Base-by-base conservation (phyloP, 106 monocot species). In the Acorus calamus region DNA sequence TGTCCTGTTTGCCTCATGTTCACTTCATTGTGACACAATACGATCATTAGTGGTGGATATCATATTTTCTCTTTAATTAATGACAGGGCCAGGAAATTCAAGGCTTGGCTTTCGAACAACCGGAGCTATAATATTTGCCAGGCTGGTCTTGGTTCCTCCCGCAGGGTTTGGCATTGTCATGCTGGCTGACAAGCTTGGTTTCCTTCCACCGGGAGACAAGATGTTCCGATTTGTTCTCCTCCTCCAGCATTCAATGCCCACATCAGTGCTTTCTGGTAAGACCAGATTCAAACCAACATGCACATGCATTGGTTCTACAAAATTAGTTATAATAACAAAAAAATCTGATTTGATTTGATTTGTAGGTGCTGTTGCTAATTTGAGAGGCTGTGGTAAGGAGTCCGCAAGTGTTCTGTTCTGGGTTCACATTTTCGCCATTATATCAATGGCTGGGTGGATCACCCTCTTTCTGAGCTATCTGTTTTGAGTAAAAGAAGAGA, bases 401-500 rank as follows among this genome's bases (percentile, higher is more conserved):
- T 77, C 89, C 2, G 93, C 93, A 42, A 78, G 89, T 11, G 78
- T 94, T 50, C 77, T 94, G 50, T 94, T 94, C 63, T 94, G 93
- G 93, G 93, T 94, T 57, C 93, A 94, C 70, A 84, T 94, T 46
- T 94, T 89, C 81, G 89, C 93, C 3, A 72, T 89, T 41, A 69
- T 94, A 79, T 89, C 93, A 14, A 89, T 94, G 93, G 80, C 93
- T 63, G 83, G 78, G 63, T 94, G 93, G 93, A 89, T 94, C 12
- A 56, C 72, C 56, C 62, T 94, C 7, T 94, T 75, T 55, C 66
- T 94, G 54, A 63, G 80, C 56, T 28, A 28, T 28, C 28, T 28
- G 28, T 28, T 28, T 28, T 28, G 28, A 28, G 28, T 28, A 28
- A 28, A 28, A 28, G 28, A 28, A 28, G 28, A 28, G 28, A 28